phyloP scores from a whole-genome alignment of 2,329 filamentous ascomycete species.

The Didymellaceae sp. region DNA sequence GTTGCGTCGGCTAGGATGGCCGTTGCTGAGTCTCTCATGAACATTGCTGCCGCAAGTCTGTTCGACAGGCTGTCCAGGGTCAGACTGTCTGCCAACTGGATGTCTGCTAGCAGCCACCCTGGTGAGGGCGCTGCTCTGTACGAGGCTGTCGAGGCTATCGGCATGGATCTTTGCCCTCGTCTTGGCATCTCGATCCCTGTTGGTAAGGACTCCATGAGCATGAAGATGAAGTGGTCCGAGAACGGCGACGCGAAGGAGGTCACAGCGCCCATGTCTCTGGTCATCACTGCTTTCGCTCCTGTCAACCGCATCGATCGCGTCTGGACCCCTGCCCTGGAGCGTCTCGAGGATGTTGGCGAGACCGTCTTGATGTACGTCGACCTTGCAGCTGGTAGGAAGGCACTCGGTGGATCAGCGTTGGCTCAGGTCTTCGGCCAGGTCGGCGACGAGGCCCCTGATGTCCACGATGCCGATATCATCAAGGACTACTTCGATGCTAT shows the following conservation, averaged over 20 bases:
- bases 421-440: conserved; percentile 89
- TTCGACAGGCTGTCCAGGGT: conserved; percentile 78
- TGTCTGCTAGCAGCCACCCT: conserved; percentile 93
- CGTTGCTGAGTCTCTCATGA: conserved; percentile 91
- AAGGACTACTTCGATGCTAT: conserved; percentile 93
- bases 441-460: conserved; percentile 83
- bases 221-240: conserved; percentile 92
- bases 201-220: conserved; percentile 97
- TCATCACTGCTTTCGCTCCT: conserved; percentile 88
- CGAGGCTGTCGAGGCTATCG: conserved; percentile 90
- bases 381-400: conserved; percentile 78
- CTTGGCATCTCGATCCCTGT: conserved; percentile 95
- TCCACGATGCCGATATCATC: conserved; percentile 79
- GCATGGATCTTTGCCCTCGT: conserved; percentile 87
- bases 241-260: conserved; percentile 76
- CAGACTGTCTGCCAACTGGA: conserved; percentile 96
- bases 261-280: conserved; percentile 86
- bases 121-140: conserved; percentile 93
- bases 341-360: conserved; percentile 86
- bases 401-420: conserved; percentile 87
- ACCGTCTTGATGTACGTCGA: conserved; percentile 90
- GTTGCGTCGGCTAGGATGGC: conserved; percentile 95
- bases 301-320: conserved; percentile 84
- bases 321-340: conserved; percentile 89
- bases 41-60: conserved; percentile 81